Evolutionary conservation across 768 basidiomycete species (phyloP).

Genomic region (Hypholoma fasciculare): DNA sequence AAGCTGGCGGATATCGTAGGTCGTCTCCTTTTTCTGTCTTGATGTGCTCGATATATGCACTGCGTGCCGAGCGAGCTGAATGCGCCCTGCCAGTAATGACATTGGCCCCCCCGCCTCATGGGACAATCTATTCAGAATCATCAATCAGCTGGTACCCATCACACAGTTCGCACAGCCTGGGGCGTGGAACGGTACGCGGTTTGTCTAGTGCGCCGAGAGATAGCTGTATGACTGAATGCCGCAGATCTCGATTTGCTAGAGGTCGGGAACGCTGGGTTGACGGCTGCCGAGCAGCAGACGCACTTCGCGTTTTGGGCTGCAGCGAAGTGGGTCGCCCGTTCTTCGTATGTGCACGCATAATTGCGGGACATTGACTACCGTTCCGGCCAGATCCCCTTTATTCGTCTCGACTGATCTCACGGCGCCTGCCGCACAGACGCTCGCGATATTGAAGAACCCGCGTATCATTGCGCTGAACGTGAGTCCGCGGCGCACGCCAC

Average conservation of each 20-base stretch:
- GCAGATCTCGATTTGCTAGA: conserved; percentile 54
- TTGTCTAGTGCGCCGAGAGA: neutral
- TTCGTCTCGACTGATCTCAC: conserved; percentile 45
- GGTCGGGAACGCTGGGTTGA: conserved; percentile 48
- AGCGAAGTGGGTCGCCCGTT: conserved; percentile 33
- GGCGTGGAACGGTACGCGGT: conserved; percentile 36
- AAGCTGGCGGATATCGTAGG: conserved; percentile 48
- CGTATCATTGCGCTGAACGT: conserved; percentile 47
- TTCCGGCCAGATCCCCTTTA: conserved; percentile 34
- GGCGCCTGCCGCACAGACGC: conserved; percentile 28
- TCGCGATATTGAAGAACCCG: conserved; percentile 40
- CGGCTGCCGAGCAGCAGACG: conserved; percentile 40
- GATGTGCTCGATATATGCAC: neutral
- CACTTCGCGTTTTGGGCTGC: conserved; percentile 58
- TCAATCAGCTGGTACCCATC: conserved; percentile 52
- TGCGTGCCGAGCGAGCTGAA: neutral
- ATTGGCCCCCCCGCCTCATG: conserved; percentile 47
- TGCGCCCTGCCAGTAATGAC: conserved; percentile 34
- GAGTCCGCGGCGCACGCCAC: conserved; percentile 8
- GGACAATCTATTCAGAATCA: conserved; percentile 49
- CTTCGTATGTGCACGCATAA: neutral
- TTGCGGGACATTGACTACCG: neutral
- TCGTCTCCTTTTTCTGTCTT: neutral
- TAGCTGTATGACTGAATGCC: neutral
- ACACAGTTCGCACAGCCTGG: conserved; percentile 48